phyloP scores from a whole-genome alignment of 2,329 filamentous ascomycete genomes.

The Pseudogymnoascus sp. region DNA sequence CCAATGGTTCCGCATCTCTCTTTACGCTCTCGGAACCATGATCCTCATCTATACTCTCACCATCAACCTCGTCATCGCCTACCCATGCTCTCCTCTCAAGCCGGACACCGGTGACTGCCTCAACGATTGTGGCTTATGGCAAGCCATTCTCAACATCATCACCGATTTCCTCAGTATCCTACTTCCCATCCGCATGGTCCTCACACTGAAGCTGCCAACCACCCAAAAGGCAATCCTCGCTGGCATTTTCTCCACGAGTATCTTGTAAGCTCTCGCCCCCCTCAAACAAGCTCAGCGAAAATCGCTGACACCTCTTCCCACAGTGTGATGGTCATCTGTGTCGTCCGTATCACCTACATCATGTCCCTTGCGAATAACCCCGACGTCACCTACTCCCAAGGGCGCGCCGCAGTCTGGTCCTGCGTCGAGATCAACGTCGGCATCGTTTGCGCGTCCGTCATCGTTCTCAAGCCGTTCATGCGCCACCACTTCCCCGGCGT shows the following conservation, averaged over 20 bases:
- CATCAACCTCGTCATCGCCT: conserved; percentile 4
- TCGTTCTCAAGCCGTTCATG: conserved; percentile 5
- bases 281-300: not conserved
- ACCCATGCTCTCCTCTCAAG: not conserved
- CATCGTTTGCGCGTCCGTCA: conserved; percentile 3
- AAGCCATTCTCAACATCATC: conserved; percentile 4
- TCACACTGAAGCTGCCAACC: not conserved
- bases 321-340: conserved; percentile 1
- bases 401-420: not conserved
- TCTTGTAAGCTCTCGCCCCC: not conserved
- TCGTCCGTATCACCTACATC: conserved; percentile 10
- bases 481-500: conserved; percentile 8
- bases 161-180: conserved; percentile 1
- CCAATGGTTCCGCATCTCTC: not conserved
- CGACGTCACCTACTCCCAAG: conserved; percentile 11
- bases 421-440: conserved; percentile 10
- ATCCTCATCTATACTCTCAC: conserved; percentile 4
- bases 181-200: not conserved
- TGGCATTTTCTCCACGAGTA: not conserved
- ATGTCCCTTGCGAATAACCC: conserved; percentile 4
- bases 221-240: not conserved
- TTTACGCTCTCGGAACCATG: not conserved
- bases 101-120: not conserved
- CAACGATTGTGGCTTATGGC: not conserved
- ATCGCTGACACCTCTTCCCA: not conserved